Evolutionary conservation across 257 asterid genomes (phyloP), one percentile per base, ranked within the genome.

Genomic region (Rehmannia glutinosa): DNA sequence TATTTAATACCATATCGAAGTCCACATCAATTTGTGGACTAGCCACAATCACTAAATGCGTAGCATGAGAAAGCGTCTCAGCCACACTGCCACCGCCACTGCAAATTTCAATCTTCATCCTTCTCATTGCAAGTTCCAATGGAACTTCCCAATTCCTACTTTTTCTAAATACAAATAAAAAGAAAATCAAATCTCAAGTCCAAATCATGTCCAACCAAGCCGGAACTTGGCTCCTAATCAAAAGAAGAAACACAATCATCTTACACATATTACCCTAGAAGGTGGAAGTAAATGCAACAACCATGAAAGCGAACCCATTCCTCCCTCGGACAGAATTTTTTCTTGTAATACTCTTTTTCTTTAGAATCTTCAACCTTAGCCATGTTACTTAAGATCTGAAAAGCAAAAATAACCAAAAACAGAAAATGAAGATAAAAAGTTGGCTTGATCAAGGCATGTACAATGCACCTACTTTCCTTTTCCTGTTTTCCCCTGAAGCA

Each of bases 261-360:
- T 84, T 77, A 86, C 95, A 72, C 25, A 68, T 71, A 70, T 66
- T 73, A 81, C 60, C 38, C 77, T 36, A 87, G 85, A 70, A 82
- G 68, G 77, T 79, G 84, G 75, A 93, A 90, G 84, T 82, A 87
- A 76, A 90, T 76, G 78, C 72, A 46, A 83, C 92, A 90, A 73
- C 87, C 92, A 51, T 82, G 95, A 82, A 93, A 93, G 38, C 77
- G 92, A 62, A 78, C 77, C 97, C 99, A 88, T 70, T 88, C 81
- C 56, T 86, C 91, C 77, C 81, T 78, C 0, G 94, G 97, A 71
- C 92, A 88, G 16, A 80, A 74, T 72, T 88, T 93, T 71, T 81
- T 82, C 88, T 85, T 88, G 83, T 86, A 90, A 78, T 79, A 69
- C 30, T 80, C 88, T 54, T 76, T 49, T 62, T 69, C 76, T 68